Evolutionary conservation across 495 filamentous ascomycete genomes (phyloP).

Genomic region (Aspergillus biplanus): DNA sequence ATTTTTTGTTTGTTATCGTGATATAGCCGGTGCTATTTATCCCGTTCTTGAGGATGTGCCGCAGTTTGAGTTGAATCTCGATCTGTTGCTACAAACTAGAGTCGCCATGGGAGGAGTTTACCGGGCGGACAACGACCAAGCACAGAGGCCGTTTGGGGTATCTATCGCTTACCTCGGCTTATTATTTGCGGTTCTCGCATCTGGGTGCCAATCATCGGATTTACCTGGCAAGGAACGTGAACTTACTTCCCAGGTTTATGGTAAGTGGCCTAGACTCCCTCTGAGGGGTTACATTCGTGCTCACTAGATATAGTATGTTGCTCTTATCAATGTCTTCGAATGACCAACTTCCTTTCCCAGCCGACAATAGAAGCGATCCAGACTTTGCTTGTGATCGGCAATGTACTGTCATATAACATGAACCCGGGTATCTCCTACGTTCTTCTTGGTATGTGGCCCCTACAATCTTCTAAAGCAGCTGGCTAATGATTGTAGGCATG

Average conservation of each 20-base stretch:
- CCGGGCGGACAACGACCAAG: constrained; percentile 38
- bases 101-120: constrained; percentile 51
- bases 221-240: constrained; percentile 62
- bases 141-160: constrained; percentile 56
- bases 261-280: constrained; percentile 31
- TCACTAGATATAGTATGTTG: constrained; percentile 53
- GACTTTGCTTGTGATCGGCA: constrained; percentile 59
- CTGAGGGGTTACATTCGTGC: neutral
- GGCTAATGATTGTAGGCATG: constrained; percentile 40
- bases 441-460: constrained; percentile 44
- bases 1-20: constrained; percentile 75
- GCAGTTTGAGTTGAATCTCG: constrained; percentile 69
- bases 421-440: constrained; percentile 66
- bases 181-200: constrained; percentile 77
- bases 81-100: constrained; percentile 68
- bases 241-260: constrained; percentile 61
- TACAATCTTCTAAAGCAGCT: neutral
- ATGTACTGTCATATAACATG: constrained; percentile 67
- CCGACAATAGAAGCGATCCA: constrained; percentile 63
- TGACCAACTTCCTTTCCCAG: constrained; percentile 64
- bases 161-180: constrained; percentile 69
- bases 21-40: constrained; percentile 83
- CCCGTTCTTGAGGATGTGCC: constrained; percentile 75
- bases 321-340: constrained; percentile 64
- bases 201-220: constrained; percentile 79